Base-by-base conservation (phyloP, 2,329 filamentous ascomycete genomes). In the Plenodomus tracheiphilus region DNA sequence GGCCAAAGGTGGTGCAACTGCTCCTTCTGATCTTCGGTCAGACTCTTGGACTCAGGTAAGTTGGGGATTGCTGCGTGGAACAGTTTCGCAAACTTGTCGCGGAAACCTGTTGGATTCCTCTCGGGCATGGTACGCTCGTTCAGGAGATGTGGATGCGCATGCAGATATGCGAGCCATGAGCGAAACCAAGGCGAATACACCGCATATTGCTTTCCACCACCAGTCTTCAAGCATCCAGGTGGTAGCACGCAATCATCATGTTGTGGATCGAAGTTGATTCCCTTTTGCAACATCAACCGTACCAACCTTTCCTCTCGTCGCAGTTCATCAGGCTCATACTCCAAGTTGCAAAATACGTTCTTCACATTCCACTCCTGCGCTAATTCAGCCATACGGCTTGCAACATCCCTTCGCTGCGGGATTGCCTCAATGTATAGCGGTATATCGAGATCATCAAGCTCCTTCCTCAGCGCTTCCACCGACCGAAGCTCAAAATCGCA, bases 321-420 rank as follows among this genome's bases (percentile, higher is more conserved):
- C 49, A 96, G 73, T 73, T 96, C 92, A 65, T 97, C 92, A 0
- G 95, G 90, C 69, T 96, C 92, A 63, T 96, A 96, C 68, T 96
- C 91, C 48, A 91, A 84, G 65, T 96, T 96, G 40, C 88, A 85
- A 62, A 85, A 95, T 2, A 96, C 57, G 62, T 94, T 88, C 41
- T 79, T 86, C 1, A 84, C 87, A 0, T 82, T 83, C 91, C 90
- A 96, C 52, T 84, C 75, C 22, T 83, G 75, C 68, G 88, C 82
- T 35, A 92, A 74, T 43, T 85, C 80, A 2, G 88, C 59, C 9
- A 96, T 77, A 3, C 85, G 77, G 1, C 69, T 70, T 0, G 85
- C 81, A 0, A 94, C 77, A 1, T 78, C 72, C 54, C 79, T 86
- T 28, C 91, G 78, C 61, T 83, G 82, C 44, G 85, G 80, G 6